Evolutionary conservation across 2,329 filamentous ascomycete species (phyloP).

Genomic region (Furcasterigmium sp.): DNA sequence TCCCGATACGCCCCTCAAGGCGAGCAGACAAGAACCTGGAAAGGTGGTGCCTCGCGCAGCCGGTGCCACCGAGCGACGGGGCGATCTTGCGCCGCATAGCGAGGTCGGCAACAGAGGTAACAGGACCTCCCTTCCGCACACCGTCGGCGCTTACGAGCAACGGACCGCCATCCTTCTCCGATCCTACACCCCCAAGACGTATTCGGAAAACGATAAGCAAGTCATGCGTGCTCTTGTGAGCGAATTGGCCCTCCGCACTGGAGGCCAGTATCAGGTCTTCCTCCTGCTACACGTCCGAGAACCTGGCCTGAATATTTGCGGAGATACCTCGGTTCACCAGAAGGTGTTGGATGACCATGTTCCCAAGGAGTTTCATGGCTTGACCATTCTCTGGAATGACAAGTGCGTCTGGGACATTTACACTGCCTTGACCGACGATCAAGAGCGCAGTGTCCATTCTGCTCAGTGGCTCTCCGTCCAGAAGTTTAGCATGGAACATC

Average conservation of each 20-base stretch:
- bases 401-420: constrained; percentile 72
- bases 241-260: constrained; percentile 69
- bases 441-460: constrained; percentile 48
- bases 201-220: constrained; percentile 74
- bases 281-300: constrained; percentile 76
- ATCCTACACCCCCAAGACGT: constrained; percentile 69
- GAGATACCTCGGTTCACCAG: constrained; percentile 53
- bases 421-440: constrained; percentile 61
- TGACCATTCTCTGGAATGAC: constrained; percentile 72
- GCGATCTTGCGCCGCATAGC: not conserved
- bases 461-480: constrained; percentile 69
- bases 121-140: not conserved
- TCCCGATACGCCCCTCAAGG: not conserved
- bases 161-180: constrained; percentile 73
- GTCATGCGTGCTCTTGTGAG: constrained; percentile 73
- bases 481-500: constrained; percentile 69
- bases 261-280: constrained; percentile 77
- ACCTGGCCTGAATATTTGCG: constrained; percentile 50
- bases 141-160: constrained; percentile 27
- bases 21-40: not conserved
- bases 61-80: not conserved
- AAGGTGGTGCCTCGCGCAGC: not conserved
- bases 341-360: constrained; percentile 56
- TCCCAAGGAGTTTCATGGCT: constrained; percentile 64
- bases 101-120: not conserved